phyloP scores from a whole-genome alignment of 2,329 filamentous ascomycete genomes.

The Aspergillus caelatus region DNA sequence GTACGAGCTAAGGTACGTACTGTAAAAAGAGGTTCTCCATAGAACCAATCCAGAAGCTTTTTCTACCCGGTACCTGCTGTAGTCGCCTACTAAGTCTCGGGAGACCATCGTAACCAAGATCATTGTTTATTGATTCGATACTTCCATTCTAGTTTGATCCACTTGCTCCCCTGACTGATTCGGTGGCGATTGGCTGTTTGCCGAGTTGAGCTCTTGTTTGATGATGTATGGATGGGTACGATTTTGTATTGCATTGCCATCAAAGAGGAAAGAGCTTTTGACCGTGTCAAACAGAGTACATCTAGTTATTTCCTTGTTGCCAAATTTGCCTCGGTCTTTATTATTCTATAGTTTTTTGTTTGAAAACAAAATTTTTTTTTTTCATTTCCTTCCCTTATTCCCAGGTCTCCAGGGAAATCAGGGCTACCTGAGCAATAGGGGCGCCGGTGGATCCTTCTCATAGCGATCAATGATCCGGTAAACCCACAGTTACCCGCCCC shows the following conservation, averaged over 20 bases:
- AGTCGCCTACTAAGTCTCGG: slow-evolving; percentile 16
- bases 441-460: slow-evolving; percentile 17
- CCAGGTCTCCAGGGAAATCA: slow-evolving; percentile 19
- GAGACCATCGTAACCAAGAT: slow-evolving; percentile 18
- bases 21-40: slow-evolving; percentile 4
- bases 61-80: slow-evolving; percentile 17
- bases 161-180: slow-evolving; percentile 21
- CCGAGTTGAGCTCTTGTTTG: neutral
- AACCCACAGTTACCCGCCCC: slow-evolving; percentile 24
- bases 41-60: slow-evolving; percentile 21
- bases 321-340: neutral
- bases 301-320: neutral
- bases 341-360: neutral
- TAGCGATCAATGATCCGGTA: slow-evolving; percentile 21
- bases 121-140: slow-evolving; percentile 20
- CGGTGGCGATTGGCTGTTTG: slow-evolving; percentile 8
- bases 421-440: slow-evolving; percentile 20
- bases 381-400: neutral
- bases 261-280: neutral
- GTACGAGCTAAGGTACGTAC: slow-evolving; percentile 2
- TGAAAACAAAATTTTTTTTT: neutral
- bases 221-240: neutral
- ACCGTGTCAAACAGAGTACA: neutral
- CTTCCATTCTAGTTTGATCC: slow-evolving; percentile 10
- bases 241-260: neutral